A percentile compares a stretch with the other conserved stretches of the same genome.
Conservation (phyloP, 148 eudicot genomes). For the Chenopodium formosanum region DNA sequence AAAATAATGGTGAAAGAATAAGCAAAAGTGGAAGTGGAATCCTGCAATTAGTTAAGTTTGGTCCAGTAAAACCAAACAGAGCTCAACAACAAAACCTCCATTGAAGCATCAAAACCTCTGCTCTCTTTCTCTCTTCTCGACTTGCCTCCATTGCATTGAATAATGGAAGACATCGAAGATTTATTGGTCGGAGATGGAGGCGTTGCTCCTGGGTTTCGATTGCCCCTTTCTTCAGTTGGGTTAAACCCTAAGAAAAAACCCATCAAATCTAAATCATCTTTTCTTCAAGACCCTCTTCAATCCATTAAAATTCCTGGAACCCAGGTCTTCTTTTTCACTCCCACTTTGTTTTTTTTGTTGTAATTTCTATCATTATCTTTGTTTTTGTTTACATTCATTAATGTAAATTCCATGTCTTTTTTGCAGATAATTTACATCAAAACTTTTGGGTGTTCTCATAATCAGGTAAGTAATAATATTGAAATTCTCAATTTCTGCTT, state of each 20-base stretch:
- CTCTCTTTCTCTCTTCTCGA: neutral
- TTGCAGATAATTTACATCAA: conserved; percentile 81
- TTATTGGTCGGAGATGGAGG: conserved; percentile 63
- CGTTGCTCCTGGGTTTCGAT: conserved; percentile 77
- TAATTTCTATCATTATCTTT: neutral
- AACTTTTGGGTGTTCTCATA: conserved; percentile 97
- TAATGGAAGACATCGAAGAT: conserved; percentile 97
- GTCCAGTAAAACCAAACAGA: no score
- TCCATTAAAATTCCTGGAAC: conserved; percentile 84
- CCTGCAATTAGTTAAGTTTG: no score
- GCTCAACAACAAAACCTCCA: neutral
- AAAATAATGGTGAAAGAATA: no score
- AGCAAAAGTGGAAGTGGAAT: no score
- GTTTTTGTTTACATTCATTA: neutral
- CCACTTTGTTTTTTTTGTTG: neutral
- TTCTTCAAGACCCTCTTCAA: conserved; percentile 44
- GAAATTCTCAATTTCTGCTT: neutral
- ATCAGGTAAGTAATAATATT: conserved; percentile 50
- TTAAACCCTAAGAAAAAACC: conserved; percentile 59
- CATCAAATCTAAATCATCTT: conserved; percentile 23
- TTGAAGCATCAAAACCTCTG: neutral
- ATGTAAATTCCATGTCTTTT: neutral
- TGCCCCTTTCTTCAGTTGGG: conserved; percentile 62
- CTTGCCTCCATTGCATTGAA: neutral
- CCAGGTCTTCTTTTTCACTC: conserved; percentile 46